These are phyloP conservation scores for Desmodesmus armatus DNA, from an alignment of 139 green algal genomes.

Conservation along the genomic window DNA sequence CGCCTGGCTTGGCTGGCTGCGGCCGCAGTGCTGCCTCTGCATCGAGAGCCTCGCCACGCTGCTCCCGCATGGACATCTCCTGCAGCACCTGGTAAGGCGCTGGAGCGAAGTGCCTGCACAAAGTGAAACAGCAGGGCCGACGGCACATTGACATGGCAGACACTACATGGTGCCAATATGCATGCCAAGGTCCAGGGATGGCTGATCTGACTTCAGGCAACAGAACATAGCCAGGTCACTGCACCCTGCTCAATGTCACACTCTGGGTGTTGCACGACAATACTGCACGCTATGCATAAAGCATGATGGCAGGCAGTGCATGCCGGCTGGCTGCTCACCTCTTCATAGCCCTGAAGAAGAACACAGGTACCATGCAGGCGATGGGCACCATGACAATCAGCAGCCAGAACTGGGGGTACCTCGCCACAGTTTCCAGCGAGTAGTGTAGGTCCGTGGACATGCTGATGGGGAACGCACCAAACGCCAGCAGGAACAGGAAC, in stretches of 20 bases:
- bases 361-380: constrained; percentile 68
- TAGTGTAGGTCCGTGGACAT: constrained; percentile 65
- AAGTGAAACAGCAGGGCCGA: too few species aligned
- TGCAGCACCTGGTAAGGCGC: constrained; percentile 63
- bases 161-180: too few species aligned
- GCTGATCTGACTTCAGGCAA: too few species aligned
- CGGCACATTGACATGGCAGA: too few species aligned
- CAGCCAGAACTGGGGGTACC: constrained; percentile 69
- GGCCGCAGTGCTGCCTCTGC: too few species aligned
- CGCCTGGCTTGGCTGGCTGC: not conserved
- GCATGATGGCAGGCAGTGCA: not conserved
- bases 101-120: constrained; percentile 61
- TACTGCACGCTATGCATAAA: not conserved
- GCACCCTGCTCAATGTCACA: not conserved
- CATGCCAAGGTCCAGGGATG: too few species aligned
- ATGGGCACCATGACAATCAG: constrained; percentile 63
- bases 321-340: constrained; percentile 52
- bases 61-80: constrained; percentile 54
- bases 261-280: not conserved
- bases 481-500: constrained; percentile 80
- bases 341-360: constrained; percentile 58
- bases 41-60: constrained; percentile 12
- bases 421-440: constrained; percentile 64
- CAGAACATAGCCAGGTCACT: too few species aligned
- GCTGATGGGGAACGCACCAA: constrained; percentile 65